These are phyloP conservation scores for Macrophomina phaseolina DNA, from an alignment of 2,329 filamentous ascomycete species.

Conservation along the genomic window DNA sequence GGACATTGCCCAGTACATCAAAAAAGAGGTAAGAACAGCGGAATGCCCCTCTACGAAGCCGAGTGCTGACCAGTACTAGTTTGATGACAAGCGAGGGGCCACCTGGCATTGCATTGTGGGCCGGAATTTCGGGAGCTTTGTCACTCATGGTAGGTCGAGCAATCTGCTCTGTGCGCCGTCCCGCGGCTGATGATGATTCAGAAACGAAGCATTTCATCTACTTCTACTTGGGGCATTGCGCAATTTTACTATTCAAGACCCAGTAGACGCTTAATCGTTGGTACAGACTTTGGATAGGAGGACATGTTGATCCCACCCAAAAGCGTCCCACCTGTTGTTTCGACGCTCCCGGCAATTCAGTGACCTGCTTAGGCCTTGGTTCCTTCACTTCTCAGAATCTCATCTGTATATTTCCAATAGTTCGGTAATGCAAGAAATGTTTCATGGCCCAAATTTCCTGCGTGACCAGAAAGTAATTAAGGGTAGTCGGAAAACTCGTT, in stretches of 20 bases:
- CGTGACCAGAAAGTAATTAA: background rate
- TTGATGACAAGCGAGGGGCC: slow-evolving; percentile 94
- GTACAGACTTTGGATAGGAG: slow-evolving; percentile 19
- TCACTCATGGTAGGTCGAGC: slow-evolving; percentile 80
- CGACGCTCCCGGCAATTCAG: slow-evolving; percentile 4
- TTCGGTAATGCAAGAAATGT: slow-evolving; percentile 20
- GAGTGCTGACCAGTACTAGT: slow-evolving; percentile 60
- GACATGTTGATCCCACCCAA: slow-evolving; percentile 2
- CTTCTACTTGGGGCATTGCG: slow-evolving; percentile 98
- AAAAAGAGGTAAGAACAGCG: slow-evolving; percentile 71
- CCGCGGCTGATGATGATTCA: slow-evolving; percentile 49
- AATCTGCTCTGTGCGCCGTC: background rate
- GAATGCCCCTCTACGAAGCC: background rate
- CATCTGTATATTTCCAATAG: slow-evolving; percentile 17
- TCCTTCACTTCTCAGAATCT: slow-evolving; percentile 10
- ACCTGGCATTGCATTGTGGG: slow-evolving; percentile 99
- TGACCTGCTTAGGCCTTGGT: slow-evolving; percentile 15
- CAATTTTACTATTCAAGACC: slow-evolving; percentile 98
- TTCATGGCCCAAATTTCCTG: background rate
- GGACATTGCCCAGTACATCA: slow-evolving; percentile 96
- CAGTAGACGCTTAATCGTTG: slow-evolving; percentile 62
- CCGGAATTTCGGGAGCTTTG: slow-evolving; percentile 98
- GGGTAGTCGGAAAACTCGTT: too few relatives aligned
- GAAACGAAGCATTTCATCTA: slow-evolving; percentile 99
- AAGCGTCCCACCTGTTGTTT: background rate